Conservation (phyloP, 768 basidiomycete species). For the Lactifluus subvellereus region DNA sequence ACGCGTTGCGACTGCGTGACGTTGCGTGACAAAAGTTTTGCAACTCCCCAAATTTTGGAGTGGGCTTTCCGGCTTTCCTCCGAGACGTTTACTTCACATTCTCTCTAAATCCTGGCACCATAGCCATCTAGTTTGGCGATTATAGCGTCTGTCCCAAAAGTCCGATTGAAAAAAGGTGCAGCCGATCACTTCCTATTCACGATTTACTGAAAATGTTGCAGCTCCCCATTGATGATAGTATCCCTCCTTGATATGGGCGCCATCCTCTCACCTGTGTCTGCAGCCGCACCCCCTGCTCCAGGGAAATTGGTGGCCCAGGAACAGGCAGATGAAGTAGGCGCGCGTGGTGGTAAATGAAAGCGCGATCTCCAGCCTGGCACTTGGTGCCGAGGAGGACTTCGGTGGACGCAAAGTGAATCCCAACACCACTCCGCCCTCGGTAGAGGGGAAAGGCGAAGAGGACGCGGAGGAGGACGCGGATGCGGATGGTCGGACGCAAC, state of each 20-base stretch:
- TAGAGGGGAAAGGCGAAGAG: not conserved
- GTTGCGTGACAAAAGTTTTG: no score
- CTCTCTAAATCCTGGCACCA: no score
- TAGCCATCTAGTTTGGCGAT: no score
- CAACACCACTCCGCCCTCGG: constrained; percentile 28
- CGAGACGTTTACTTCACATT: no score
- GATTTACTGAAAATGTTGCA: no score
- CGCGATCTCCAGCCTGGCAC: constrained; percentile 44
- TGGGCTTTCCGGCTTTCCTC: no score
- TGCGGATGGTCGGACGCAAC: constrained; percentile 23
- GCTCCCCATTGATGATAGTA: constrained; percentile 18
- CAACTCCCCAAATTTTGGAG: no score
- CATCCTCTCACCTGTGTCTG: constrained; percentile 26
- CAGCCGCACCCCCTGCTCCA: constrained; percentile 2
- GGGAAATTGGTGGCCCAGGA: constrained; percentile 7
- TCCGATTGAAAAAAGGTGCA: no score
- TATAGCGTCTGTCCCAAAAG: no score
- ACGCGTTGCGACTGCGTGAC: no score
- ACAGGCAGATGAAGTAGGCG: constrained; percentile 27
- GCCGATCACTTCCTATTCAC: no score
- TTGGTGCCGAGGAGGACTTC: constrained; percentile 31
- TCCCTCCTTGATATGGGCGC: constrained; percentile 34
- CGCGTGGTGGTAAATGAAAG: constrained; percentile 35
- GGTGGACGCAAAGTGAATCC: constrained; percentile 36
- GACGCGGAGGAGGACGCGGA: constrained; percentile 7